Evolutionary conservation across 2,329 filamentous ascomycete genomes (phyloP), one percentile per base, ranked within the genome.

Genomic region (Pseudocercospora fijiensis): DNA sequence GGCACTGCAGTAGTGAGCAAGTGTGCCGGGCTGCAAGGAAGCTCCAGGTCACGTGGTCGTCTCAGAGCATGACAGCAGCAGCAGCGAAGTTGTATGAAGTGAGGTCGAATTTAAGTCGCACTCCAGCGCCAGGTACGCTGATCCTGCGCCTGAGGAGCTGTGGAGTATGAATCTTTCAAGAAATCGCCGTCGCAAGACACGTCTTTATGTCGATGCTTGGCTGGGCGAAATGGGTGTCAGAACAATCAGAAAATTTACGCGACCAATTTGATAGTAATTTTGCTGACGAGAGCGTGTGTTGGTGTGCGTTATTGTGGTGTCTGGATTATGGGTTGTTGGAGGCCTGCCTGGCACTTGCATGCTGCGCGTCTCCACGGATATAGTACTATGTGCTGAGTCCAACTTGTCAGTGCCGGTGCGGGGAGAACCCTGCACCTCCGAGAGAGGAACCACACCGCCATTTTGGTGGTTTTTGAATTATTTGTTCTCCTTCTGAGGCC

Each of bases 201-300:
- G 45, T 22, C 45, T 24, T 24, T 4, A 16, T 6, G 24, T 49
- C 45, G 57, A 6, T 0, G 37, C 3, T 47, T 8, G 57, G n/a
- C 3, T 2, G 45, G 20, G 27, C 24, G 28, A 58, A 26, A 58
- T 37, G 43, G n/a, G 53, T 45, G 28, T 57, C 8, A 53, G n/a
- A n/a, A 8, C 16, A 30, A 60, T 57, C 43, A 30, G 18, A 53
- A 33, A 24, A 49, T 8, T 45, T 47, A 22, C 60, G 60, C 60
- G 60, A 61, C 53, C n/a, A 57, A 24, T 27, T 4, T 37, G 10
- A 30, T 51, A 11, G 33, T 18, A 26, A 37, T 49, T 57, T 57
- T 20, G 49, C 7, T 2, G 13, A 26, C 28, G 49, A 9, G 16
- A 43, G 30, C n/a, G 6, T 11, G 4, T 27, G 47, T 55, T 26